Evolutionary conservation across 192 early-diverging fungal genomes (phyloP), one percentile per base, ranked within the genome.

Genomic region (Jimgerdemannia lactiflua): DNA sequence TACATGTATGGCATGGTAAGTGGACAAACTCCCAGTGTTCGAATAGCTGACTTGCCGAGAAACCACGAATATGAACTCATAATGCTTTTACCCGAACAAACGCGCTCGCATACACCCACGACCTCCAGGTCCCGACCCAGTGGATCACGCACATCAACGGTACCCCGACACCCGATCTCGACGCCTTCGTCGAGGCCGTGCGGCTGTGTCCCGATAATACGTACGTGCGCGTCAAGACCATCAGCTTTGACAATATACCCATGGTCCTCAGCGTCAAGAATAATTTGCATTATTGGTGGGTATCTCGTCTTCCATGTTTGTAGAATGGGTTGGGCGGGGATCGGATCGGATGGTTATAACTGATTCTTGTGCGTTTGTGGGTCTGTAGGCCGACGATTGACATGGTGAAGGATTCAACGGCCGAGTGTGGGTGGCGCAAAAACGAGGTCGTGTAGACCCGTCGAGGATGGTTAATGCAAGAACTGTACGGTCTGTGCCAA

Each of bases 71-170:
- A n/a, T n/a, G n/a, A n/a, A n/a, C n/a, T n/a, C 49, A 10, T 6
- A 1, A 14, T 14, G 0, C 6, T 59, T 6, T 59, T 59, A 59
- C 6, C 49, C 6, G 49, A 59, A 59, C 29, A 29, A 29, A 29
- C 29, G 29, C 29, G 14, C 49, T 59, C 14, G 49, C 8, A 14
- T 59, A 0, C 14, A 59, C 49, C 49, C 8, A 10, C 49, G 14
- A 10, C 49, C 8, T 14, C n/a, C 39, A 75, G 67, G 64, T 66
- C 4, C 78, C 88, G 2, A 91, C 91, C 0, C 91, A 92, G 86
- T 94, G 91, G 91, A 86, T 94, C 69, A 92, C 91, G 4, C 91
- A 94, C 73, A 84, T 94, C 42, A 91, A 94, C 49, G 84, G 85
- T 43, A 84, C 75, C 0, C 81, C 88, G 1, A 90, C 92, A 3